Base-by-base conservation (phyloP, 2,329 filamentous ascomycete species). In the Cladosporium cucumerinum region DNA sequence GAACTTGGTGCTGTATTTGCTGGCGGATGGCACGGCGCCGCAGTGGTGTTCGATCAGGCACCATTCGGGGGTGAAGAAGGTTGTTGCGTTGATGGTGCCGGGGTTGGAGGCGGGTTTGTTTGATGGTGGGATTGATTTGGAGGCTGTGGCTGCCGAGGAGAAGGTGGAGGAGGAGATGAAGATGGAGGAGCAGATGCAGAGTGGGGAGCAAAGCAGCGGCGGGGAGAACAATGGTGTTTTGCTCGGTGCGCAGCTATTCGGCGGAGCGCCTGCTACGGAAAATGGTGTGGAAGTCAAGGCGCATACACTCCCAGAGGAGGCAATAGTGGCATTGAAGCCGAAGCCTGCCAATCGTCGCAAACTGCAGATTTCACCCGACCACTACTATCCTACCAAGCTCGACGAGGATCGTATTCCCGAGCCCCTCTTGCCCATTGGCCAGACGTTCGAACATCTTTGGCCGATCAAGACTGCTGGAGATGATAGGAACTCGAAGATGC, bases 91-190 rank as follows among this genome's bases (percentile, higher is more conserved):
- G 69, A 94, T 97, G 90, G 88, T 97, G 12, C 95, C 95, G 12
- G 95, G 95, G 0, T 80, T 99, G 26, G 94, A 98, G 74, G 86
- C 92, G 72, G 90, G 87, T 67, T 95, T 98, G 90, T 96, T 98
- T 79, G 86, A 90, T 75, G 83, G 86, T 39, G 80, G 78, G 3
- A 78, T 86, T 36, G 69, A 77, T 28, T 67, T 79, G 28, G 62
- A 59, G 39, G 16, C 28, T 34, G 39, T 14, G 14, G 34, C 16
- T 46, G 59, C 11, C 4, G 14, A n/a, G 6, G 39, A 21, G n/a
- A n/a, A 46, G 39, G 36, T 36, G 18, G 10, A 62, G 36, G 49
- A 55, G 1, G 18, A 59, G 54, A 64, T 26, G 26, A 34, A 30
- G 18, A n/a, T n/a, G n/a, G 43, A 52, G 8, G 46, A 59, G 32